Conservation (phyloP, 2,329 filamentous ascomycete species). For the Penicillium sp. region DNA sequence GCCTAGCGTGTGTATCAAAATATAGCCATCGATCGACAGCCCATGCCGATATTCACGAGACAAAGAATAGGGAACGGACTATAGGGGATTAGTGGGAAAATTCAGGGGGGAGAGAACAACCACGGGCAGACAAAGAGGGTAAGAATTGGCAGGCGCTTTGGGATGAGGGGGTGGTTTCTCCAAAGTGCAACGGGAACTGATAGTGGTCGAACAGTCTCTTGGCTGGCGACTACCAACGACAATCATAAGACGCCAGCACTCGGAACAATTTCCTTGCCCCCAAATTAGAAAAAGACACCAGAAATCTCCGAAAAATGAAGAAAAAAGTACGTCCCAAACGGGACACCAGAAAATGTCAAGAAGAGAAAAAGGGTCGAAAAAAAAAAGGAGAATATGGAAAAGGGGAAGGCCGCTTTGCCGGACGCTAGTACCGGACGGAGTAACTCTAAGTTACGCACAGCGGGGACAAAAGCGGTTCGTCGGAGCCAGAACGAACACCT, state of each 20-base stretch:
- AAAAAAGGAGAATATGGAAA: conserved; percentile 6
- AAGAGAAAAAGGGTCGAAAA: conserved; percentile 6
- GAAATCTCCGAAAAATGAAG: too few species aligned
- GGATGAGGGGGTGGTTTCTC: too few species aligned
- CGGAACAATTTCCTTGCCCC: too few species aligned
- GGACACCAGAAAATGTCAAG: too few species aligned
- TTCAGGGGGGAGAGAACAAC: neutral
- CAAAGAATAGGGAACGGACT: conserved; percentile 10
- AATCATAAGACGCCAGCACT: neutral
- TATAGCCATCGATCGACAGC: conserved; percentile 23
- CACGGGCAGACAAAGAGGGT: neutral
- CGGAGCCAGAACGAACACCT: too few species aligned
- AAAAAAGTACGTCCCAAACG: too few species aligned
- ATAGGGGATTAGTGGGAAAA: neutral
- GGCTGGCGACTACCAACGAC: neutral
- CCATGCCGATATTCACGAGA: conserved; percentile 19
- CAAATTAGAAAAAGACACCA: too few species aligned
- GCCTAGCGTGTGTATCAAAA: conserved; percentile 17
- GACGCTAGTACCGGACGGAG: too few species aligned
- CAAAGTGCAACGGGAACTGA: neutral
- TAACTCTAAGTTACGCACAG: too few species aligned
- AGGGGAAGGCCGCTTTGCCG: neutral
- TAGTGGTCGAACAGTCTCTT: neutral
- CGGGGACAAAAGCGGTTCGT: neutral
- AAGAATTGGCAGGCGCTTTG: conserved; percentile 2